Base-by-base conservation (phyloP, 805 yeast species). In the Wickerhamiella allomyrinae region DNA sequence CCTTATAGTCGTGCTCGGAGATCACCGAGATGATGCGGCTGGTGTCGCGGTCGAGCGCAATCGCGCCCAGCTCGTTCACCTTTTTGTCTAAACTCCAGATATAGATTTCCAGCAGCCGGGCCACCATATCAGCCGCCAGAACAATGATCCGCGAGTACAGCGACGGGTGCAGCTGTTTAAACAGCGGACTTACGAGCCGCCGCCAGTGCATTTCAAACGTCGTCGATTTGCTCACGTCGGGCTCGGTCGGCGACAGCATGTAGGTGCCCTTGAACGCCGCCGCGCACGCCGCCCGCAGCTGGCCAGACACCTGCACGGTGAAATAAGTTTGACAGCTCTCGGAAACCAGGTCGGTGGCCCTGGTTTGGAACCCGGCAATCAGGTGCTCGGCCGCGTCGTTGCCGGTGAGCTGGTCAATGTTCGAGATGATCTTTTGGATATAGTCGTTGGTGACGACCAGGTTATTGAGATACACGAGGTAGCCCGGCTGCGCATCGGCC, bases 51-150 rank as follows among this genome's bases (percentile, higher is more conserved):
- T 91, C 97, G 39, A 91, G 63, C 49, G 77, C 80, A 15, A 85
- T 69, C 0, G 93, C 77, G 1, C 96, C 97, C 33, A 82, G 61
- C 51, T 82, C 93, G 55, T 83, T 86, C 46, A 85, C 74, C 49
- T 73, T 75, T 41, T 74, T 72, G 38, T 78, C 73, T 37, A 82
- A 65, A 3, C 67, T 50, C 76, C 89, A 73, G 22, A 89, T 63
- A 51, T 77, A 77, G 47, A 72, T 69, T 53, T 84, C 94, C 3
- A 85, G 53, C 14, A 71, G 50, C 17, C 63, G 63, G 2, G 85
- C 75, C 20, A 83, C 54, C 35, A 71, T 64, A 3, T 69, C 60
- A 5, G 81, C 77, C 3, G 77, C 64, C 3, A 69, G 59, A 4
- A 71, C 60, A 33, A 83, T 59, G 40, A 71, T 59, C 42, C 58